Evolutionary conservation across 208 protist species (phyloP), one percentile per base, ranked within the genome.

Genomic region (Crithidia fasciculata): DNA sequence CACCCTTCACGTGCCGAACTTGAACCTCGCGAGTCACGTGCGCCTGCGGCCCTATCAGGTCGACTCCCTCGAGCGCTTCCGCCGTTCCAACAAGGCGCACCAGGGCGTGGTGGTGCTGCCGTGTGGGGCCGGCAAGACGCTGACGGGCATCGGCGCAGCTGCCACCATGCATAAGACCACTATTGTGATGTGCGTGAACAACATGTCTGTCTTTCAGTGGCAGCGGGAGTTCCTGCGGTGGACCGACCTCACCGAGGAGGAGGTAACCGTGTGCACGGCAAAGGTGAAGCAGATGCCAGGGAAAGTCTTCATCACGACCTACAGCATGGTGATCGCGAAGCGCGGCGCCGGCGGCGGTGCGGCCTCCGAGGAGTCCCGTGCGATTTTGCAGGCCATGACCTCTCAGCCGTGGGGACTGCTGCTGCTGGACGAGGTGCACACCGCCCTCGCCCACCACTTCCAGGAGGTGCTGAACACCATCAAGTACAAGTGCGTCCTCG

Each of bases 71-170:
- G 91, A 97, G 67, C 84, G 91, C 6, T 97, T 97, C 80, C 82
- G 84, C 7, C 78, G 84, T 19, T 90, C 89, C 8, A 78, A 83
- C 52, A 94, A 93, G 73, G 94, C 96, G 10, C 91, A 97, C 71
- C 91, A 93, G 53, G 99, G 99, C 18, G 96, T 99, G 18, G 97
- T 99, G 71, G 99, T 99, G 47, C 90, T 99, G 6, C 99, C 99
- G 28, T 99, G 99, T 84, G 99, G 99, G 36, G 98, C 98, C 4
- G 99, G 99, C 54, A 99, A 99, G 85, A 99, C 99, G 15, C 91
- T 99, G 9, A 98, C 98, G 12, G 99, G 99, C n/a, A 99, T 99
- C 60, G 98, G 96, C 5, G 98, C 98, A 0, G 90, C 94, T 3
- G 85, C 81, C 36, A 98, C 92, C 7, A 81, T 99, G 61, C 95